A percentile compares a stretch with the other conserved stretches of the same genome.
These are phyloP conservation scores for Fusarium compactum DNA, from an alignment of 2,329 filamentous ascomycete genomes.

Conservation along the genomic window DNA sequence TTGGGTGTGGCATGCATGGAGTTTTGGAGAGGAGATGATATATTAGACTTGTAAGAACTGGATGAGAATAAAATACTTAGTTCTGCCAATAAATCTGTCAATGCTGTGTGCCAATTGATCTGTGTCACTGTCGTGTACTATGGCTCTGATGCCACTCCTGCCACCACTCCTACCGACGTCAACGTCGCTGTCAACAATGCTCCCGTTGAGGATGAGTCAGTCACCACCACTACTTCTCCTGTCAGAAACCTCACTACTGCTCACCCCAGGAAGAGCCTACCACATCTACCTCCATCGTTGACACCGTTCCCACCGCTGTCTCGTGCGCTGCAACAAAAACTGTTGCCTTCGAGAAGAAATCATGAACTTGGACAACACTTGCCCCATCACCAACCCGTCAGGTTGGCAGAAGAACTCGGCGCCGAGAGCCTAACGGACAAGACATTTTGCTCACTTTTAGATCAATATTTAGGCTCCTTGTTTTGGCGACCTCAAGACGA, in stretches of 20 bases:
- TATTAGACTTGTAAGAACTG: conserved; percentile 34
- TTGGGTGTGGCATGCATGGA: conserved; percentile 30
- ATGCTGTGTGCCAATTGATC: not conserved
- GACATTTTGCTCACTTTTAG: no score
- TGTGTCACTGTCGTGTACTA: not conserved
- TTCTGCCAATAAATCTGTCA: not conserved
- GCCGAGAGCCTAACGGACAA: no score
- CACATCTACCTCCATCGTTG: not conserved
- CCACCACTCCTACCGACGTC: not conserved
- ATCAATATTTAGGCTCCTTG: no score
- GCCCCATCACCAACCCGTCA: no score
- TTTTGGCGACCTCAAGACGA: no score
- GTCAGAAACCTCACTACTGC: no score
- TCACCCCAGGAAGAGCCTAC: no score
- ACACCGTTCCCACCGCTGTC: not conserved
- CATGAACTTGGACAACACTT: no score
- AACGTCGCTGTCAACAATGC: no score
- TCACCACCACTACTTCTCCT: no score
- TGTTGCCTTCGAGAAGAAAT: no score
- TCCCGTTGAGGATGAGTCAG: not conserved
- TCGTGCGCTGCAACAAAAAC: not conserved
- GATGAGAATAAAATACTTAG: conserved; percentile 11
- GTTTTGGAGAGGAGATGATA: conserved; percentile 22
- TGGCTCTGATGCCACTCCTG: not conserved
- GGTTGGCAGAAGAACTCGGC: no score